Percentiles rank a stretch among this genome's conserved stretches.
These are phyloP conservation scores for Priceomyces haplophilus DNA, from an alignment of 805 yeast species.

Conservation along the genomic window DNA sequence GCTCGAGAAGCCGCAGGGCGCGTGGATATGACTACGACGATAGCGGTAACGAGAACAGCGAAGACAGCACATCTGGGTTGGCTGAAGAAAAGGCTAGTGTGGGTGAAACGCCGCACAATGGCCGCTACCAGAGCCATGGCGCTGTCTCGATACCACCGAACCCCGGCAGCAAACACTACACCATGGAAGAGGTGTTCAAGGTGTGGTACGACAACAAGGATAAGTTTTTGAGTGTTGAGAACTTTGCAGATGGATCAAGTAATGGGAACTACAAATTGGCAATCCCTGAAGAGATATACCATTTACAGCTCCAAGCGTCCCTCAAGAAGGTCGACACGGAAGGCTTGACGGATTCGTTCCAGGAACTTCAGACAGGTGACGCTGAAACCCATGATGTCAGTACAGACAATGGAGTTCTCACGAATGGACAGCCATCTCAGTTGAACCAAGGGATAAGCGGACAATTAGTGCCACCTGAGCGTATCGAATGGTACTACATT, in stretches of 20 bases:
- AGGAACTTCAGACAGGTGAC: neutral
- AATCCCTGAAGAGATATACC: slow-evolving; percentile 34
- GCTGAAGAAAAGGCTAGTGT: neutral
- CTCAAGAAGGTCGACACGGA: neutral
- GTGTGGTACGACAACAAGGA: slow-evolving; percentile 44
- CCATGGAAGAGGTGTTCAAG: slow-evolving; percentile 51
- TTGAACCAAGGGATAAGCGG: neutral
- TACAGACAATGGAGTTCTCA: neutral
- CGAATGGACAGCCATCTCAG: neutral
- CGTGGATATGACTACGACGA: neutral
- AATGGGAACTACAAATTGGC: slow-evolving; percentile 29
- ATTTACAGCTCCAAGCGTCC: slow-evolving; percentile 24
- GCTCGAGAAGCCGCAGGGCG: neutral
- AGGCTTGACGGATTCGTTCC: slow-evolving; percentile 1
- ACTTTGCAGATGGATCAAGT: slow-evolving; percentile 10
- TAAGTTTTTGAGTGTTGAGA: slow-evolving; percentile 15
- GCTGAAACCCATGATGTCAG: neutral
- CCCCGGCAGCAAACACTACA: slow-evolving; percentile 42
- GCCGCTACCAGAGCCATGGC: neutral
- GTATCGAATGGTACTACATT: slow-evolving; percentile 65
- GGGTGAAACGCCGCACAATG: neutral
- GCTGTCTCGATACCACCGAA: slow-evolving; percentile 31
- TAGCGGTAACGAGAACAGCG: neutral
- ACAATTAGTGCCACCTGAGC: slow-evolving; percentile 19
- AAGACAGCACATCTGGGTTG: neutral